Conservation (phyloP, 345 rosid species). For the Populus ilicifolia region DNA sequence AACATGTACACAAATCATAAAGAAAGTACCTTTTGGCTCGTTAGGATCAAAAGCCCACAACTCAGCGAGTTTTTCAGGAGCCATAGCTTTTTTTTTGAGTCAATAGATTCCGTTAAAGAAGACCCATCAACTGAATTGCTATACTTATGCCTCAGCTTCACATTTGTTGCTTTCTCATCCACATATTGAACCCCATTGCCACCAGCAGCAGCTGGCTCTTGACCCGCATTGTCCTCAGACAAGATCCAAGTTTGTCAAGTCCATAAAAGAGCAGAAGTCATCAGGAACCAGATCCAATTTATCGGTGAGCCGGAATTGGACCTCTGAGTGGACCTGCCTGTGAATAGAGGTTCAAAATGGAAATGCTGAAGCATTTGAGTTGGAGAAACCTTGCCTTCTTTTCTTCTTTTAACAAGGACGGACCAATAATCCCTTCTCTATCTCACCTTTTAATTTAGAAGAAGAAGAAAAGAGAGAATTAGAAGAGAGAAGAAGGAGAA, state of each 20-base stretch:
- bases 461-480: not conserved
- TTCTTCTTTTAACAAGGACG: not conserved
- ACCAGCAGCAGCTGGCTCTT: not conserved
- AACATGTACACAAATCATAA: not conserved
- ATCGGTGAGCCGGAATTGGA: slow-evolving; percentile 20
- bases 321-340: slow-evolving; percentile 27
- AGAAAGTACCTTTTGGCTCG: slow-evolving; percentile 70
- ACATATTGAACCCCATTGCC: not conserved
- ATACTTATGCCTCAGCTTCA: slow-evolving; percentile 65
- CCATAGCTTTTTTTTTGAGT: slow-evolving; percentile 95
- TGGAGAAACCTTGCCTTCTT: not conserved
- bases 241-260: slow-evolving; percentile 48
- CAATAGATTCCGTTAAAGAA: slow-evolving; percentile 50
- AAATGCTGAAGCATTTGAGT: slow-evolving; percentile 3
- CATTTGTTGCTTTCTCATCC: not conserved
- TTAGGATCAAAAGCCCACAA: slow-evolving; percentile 77
- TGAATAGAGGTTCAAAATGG: slow-evolving; percentile 26
- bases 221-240: slow-evolving; percentile 30
- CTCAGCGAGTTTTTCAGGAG: slow-evolving; percentile 84
- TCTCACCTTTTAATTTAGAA: too few relatives aligned
- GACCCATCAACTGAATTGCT: slow-evolving; percentile 81
- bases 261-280: slow-evolving; percentile 23
- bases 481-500: not conserved
- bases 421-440: not conserved
- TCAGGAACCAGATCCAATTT: slow-evolving; percentile 25